These are phyloP conservation scores for Hypholoma fasciculare DNA, from an alignment of 768 basidiomycete genomes.

Conservation along the genomic window DNA sequence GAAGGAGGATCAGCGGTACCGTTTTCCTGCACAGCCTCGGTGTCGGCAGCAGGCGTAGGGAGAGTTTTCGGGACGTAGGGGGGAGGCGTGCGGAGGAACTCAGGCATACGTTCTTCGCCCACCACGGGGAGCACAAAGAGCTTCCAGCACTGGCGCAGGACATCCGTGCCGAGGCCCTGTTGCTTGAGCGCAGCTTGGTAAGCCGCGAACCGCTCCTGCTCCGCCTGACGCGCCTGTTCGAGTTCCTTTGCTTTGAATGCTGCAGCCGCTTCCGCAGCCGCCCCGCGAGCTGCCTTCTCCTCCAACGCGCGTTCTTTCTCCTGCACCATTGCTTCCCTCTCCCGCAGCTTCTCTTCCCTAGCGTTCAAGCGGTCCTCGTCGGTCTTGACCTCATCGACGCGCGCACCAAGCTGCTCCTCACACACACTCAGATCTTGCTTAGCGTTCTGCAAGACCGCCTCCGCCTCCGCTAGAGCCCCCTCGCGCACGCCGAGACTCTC, in stretches of 20 bases:
- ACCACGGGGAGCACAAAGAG: slow-evolving; percentile 10
- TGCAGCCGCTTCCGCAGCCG: neutral
- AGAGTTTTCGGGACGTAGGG: too few species aligned
- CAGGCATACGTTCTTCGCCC: slow-evolving; percentile 9
- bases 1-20: too few species aligned
- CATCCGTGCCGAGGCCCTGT: neutral
- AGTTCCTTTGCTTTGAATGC: neutral
- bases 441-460: neutral
- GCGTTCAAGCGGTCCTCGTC: neutral
- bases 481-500: neutral
- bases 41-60: too few species aligned
- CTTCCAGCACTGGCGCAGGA: slow-evolving; percentile 7
- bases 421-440: neutral
- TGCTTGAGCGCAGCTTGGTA: neutral
- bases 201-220: neutral
- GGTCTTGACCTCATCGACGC: slow-evolving; percentile 3
- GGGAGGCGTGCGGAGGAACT: neutral
- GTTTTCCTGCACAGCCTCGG: too few species aligned
- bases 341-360: neutral
- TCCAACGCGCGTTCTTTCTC: slow-evolving; percentile 4
- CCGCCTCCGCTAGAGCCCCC: neutral
- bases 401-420: neutral
- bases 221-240: neutral
- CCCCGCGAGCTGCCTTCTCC: neutral
- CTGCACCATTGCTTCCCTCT: slow-evolving; percentile 1